Evolutionary conservation across 495 filamentous ascomycete species (phyloP).

Genomic region (Daldinia caldariorum): DNA sequence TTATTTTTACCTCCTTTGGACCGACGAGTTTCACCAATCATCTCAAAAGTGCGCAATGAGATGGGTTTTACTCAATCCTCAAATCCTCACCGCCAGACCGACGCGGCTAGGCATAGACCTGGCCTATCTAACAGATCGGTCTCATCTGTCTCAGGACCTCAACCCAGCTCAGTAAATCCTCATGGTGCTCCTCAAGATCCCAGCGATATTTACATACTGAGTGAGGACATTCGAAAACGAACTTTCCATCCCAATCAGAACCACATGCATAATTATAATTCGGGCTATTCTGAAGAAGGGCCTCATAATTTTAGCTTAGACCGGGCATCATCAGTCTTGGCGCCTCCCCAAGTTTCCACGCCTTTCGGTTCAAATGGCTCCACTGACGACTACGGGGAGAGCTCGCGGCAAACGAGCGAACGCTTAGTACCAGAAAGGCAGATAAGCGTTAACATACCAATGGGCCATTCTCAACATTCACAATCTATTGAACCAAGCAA

Average conservation of each 20-base stretch:
- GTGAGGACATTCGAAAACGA: slow-evolving; percentile 46
- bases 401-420: slow-evolving; percentile 21
- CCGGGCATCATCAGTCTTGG: slow-evolving; percentile 11
- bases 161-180: slow-evolving; percentile 34
- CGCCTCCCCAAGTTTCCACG: slow-evolving; percentile 26
- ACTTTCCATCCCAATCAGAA: slow-evolving; percentile 34
- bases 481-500: slow-evolving; percentile 21
- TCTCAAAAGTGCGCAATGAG: slow-evolving; percentile 36
- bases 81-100: slow-evolving; percentile 31
- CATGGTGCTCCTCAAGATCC: slow-evolving; percentile 48
- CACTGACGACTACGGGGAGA: slow-evolving; percentile 24
- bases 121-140: slow-evolving; percentile 23
- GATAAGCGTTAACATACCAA: slow-evolving; percentile 21
- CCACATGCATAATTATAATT: slow-evolving; percentile 27
- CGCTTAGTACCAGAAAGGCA: slow-evolving; percentile 16
- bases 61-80: slow-evolving; percentile 31
- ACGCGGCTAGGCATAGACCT: slow-evolving; percentile 16
- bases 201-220: slow-evolving; percentile 47
- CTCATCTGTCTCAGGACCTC: slow-evolving; percentile 21
- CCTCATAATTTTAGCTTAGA: slow-evolving; percentile 22
- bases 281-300: slow-evolving; percentile 19
- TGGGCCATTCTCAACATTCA: slow-evolving; percentile 24
- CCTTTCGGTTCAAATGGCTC: slow-evolving; percentile 41
- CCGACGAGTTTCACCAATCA: slow-evolving; percentile 36
- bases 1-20: slow-evolving; percentile 41